These are phyloP conservation scores for Vanderwaltozyma polyspora DNA, from an alignment of 805 yeast species.

Conservation along the genomic window DNA sequence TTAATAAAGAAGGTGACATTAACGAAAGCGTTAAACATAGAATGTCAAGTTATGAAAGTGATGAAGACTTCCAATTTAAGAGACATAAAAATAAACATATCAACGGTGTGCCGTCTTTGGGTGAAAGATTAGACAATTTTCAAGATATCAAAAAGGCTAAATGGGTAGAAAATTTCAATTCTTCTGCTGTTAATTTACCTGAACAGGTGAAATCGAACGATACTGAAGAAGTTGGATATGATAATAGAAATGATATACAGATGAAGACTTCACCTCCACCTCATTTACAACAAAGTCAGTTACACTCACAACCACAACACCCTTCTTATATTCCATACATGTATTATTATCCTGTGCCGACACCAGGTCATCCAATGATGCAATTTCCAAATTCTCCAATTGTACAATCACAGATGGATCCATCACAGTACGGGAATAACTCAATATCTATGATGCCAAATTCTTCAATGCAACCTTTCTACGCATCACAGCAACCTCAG, in stretches of 20 bases:
- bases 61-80: constrained; percentile 24
- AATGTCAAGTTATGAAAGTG: constrained; percentile 13
- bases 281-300: constrained; percentile 2
- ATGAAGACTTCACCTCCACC: background rate
- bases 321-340: constrained; percentile 14
- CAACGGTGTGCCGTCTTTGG: constrained; percentile 20
- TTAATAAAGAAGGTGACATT: constrained; percentile 2
- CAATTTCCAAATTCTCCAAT: constrained; percentile 17
- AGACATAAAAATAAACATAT: constrained; percentile 19
- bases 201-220: background rate
- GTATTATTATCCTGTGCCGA: constrained; percentile 18
- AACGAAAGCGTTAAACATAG: constrained; percentile 6
- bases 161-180: constrained; percentile 26
- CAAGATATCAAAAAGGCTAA: constrained; percentile 22
- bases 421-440: constrained; percentile 11
- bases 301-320: constrained; percentile 6
- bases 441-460: constrained; percentile 15
- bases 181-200: constrained; percentile 4
- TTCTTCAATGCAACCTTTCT: constrained; percentile 22
- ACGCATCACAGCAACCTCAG: constrained; percentile 12
- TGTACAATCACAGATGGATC: constrained; percentile 4
- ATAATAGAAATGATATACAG: background rate
- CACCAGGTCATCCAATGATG: constrained; percentile 12
- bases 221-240: constrained; percentile 1
- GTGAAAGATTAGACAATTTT: constrained; percentile 22